Evolutionary conservation across 805 yeast species (phyloP).

Genomic region (Metschnikowia anglica): DNA sequence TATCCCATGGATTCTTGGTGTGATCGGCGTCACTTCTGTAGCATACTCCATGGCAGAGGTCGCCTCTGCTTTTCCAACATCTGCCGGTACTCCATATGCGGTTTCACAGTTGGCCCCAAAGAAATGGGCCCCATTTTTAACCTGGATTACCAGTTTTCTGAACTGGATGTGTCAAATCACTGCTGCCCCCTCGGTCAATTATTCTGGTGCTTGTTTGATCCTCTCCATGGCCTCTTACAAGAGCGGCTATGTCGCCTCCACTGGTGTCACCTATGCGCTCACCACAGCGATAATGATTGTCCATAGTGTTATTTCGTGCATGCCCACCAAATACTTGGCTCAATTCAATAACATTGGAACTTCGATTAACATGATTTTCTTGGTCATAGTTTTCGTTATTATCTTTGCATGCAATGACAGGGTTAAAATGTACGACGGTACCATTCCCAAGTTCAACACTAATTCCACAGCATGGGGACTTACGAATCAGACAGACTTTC

Average conservation of each 20-base stretch:
- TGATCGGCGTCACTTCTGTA: slow-evolving; percentile 54
- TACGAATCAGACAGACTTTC: slow-evolving; percentile 59
- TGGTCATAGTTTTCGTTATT: slow-evolving; percentile 52
- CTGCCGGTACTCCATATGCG: slow-evolving; percentile 70
- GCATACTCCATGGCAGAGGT: slow-evolving; percentile 65
- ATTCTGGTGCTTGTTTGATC: slow-evolving; percentile 55
- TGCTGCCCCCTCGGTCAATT: slow-evolving; percentile 59
- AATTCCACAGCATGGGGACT: slow-evolving; percentile 54
- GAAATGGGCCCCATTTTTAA: slow-evolving; percentile 48
- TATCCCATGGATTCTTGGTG: slow-evolving; percentile 57
- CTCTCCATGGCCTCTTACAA: slow-evolving; percentile 48
- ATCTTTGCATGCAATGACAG: slow-evolving; percentile 55
- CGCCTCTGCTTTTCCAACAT: slow-evolving; percentile 63
- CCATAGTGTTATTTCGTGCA: slow-evolving; percentile 48
- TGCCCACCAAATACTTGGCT: slow-evolving; percentile 57
- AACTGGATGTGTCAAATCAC: slow-evolving; percentile 67
- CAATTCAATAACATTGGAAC: slow-evolving; percentile 52
- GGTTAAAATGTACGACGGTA: slow-evolving; percentile 29
- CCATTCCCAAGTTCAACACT: slow-evolving; percentile 47
- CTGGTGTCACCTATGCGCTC: slow-evolving; percentile 52
- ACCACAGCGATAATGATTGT: slow-evolving; percentile 50
- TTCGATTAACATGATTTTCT: slow-evolving; percentile 46
- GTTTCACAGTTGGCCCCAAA: slow-evolving; percentile 62
- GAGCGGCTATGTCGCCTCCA: slow-evolving; percentile 39
- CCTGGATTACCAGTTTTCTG: slow-evolving; percentile 65